phyloP scores from a whole-genome alignment of 1,284 basidiomycete genomes.

The Melampsora larici-populina region DNA sequence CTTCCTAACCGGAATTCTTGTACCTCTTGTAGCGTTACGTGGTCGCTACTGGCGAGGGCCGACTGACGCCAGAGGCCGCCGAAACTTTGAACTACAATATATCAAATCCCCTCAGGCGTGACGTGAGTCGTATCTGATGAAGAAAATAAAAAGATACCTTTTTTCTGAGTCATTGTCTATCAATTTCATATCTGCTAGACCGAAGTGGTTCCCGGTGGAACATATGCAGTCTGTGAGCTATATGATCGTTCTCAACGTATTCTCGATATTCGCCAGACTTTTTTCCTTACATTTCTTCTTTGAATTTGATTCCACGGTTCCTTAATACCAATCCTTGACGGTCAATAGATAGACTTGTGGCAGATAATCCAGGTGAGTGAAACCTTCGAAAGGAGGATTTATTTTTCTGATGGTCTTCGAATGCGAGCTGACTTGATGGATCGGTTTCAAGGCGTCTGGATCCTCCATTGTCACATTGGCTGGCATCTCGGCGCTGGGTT shows the following conservation, averaged over 20 bases:
- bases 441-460: not conserved
- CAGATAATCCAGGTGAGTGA: not conserved
- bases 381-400: too few relatives aligned
- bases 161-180: not conserved
- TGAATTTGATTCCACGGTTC: too few relatives aligned
- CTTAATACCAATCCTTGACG: too few relatives aligned
- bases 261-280: too few relatives aligned
- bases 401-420: too few relatives aligned
- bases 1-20: too few relatives aligned
- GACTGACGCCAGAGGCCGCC: conserved; percentile 46
- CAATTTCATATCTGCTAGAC: conserved; percentile 1
- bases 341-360: not conserved
- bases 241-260: too few relatives aligned
- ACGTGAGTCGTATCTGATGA: conserved; percentile 44
- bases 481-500: conserved; percentile 18
- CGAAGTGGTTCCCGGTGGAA: conserved; percentile 28
- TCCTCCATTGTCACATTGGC: conserved; percentile 14
- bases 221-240: conserved; percentile 32
- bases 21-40: too few relatives aligned
- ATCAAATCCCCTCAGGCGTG: conserved; percentile 54
- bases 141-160: too few relatives aligned
- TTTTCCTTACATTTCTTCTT: too few relatives aligned
- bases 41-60: conserved; percentile 50
- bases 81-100: conserved; percentile 46
- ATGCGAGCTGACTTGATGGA: too few relatives aligned